These are phyloP conservation scores for Mollisia scopiformis DNA, from an alignment of 2,329 filamentous ascomycete genomes.

Conservation along the genomic window DNA sequence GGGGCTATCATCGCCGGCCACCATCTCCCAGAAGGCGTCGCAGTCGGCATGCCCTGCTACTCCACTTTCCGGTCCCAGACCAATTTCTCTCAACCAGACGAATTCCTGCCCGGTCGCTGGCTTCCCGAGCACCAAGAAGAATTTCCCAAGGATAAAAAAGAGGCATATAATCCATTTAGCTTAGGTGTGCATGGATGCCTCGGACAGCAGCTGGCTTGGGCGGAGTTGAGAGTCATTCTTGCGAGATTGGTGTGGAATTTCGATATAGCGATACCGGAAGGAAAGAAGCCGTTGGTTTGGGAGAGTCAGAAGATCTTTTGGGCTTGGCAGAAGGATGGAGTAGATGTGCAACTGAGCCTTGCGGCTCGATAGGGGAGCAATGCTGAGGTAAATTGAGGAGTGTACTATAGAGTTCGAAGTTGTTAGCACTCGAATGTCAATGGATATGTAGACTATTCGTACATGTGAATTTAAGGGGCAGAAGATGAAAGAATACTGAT, in stretches of 20 bases:
- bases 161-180: constrained; percentile 18
- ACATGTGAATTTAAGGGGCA: no score
- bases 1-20: constrained; percentile 14
- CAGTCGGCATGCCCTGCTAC: constrained; percentile 7
- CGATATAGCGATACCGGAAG: constrained; percentile 19
- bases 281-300: background rate
- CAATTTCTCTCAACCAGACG: constrained; percentile 15
- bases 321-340: constrained; percentile 11
- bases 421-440: no score
- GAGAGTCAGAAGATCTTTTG: constrained; percentile 9
- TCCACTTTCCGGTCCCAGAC: constrained; percentile 5
- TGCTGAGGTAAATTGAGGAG: no score
- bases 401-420: no score
- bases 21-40: constrained; percentile 13
- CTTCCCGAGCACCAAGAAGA: constrained; percentile 18
- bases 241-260: constrained; percentile 29
- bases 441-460: no score
- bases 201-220: constrained; percentile 21
- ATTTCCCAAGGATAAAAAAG: constrained; percentile 12
- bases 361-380: background rate
- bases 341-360: constrained; percentile 6
- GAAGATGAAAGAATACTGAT: no score
- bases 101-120: constrained; percentile 36
- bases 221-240: constrained; percentile 25
- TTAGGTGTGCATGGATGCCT: constrained; percentile 19